phyloP scores from a whole-genome alignment of 164 flowering plant species.

The Berberis thunbergii region DNA sequence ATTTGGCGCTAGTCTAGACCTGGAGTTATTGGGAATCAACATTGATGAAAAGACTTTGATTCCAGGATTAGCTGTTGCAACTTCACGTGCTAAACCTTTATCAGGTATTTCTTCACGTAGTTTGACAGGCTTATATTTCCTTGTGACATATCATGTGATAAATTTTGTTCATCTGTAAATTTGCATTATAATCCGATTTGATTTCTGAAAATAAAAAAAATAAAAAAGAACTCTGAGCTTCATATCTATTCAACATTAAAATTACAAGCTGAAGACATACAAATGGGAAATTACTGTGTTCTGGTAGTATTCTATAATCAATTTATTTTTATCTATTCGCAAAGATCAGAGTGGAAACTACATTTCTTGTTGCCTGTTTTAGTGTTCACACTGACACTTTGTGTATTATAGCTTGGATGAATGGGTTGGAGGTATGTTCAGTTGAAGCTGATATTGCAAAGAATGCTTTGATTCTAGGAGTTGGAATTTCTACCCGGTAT shows the following conservation, averaged over 20 bases:
- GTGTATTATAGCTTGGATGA: constrained; percentile 78
- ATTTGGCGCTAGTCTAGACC: constrained; percentile 73
- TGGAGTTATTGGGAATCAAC: constrained; percentile 87
- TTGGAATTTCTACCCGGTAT: constrained; percentile 79
- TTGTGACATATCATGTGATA: too few species aligned
- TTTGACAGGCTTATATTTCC: neutral
- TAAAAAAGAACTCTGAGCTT: too few species aligned
- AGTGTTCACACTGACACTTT: neutral
- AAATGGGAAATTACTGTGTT: too few species aligned
- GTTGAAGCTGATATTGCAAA: constrained; percentile 64
- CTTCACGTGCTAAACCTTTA: constrained; percentile 85
- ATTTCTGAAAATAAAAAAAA: too few species aligned
- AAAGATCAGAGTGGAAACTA: too few species aligned
- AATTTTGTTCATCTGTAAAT: too few species aligned
- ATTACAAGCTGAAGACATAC: too few species aligned
- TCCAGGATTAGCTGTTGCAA: constrained; percentile 90
- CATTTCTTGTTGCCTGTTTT: too few species aligned
- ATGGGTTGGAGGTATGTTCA: constrained; percentile 77
- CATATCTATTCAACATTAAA: too few species aligned
- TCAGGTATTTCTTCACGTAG: constrained; percentile 44
- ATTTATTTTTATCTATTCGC: too few species aligned
- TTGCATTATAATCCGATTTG: too few species aligned
- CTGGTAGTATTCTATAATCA: too few species aligned
- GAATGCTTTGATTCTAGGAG: constrained; percentile 66
- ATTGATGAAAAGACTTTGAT: constrained; percentile 69